Evolutionary conservation across 129 eudicot species (phyloP).

Genomic region (Lonicera japonica): DNA sequence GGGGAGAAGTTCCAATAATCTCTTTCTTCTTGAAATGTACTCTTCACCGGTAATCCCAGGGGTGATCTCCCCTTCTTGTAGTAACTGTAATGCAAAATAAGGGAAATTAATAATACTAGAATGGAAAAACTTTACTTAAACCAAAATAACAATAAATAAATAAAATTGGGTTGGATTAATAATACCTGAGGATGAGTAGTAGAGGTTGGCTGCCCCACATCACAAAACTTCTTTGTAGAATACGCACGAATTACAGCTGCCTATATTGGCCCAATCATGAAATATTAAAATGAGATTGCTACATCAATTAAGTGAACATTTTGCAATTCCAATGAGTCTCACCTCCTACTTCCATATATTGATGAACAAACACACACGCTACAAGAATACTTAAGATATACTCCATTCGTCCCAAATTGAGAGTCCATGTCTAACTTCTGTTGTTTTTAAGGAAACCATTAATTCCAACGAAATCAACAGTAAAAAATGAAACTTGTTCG

Average conservation of each 20-base stretch:
- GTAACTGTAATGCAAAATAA: conserved; percentile 38
- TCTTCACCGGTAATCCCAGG: conserved; percentile 81
- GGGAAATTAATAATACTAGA: not conserved
- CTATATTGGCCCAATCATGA: conserved; percentile 1
- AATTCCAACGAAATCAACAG: not conserved
- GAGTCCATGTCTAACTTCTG: not conserved
- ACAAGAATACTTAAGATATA: not conserved
- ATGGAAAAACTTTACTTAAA: not conserved
- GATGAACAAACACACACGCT: too few relatives aligned
- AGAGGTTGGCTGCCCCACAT: conserved; percentile 86
- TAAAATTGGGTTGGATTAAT: not conserved
- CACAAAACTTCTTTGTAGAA: conserved; percentile 34
- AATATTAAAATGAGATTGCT: not conserved
- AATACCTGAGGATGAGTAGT: conserved; percentile 74
- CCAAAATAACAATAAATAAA: conserved; percentile 1
- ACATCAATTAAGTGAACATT: not conserved
- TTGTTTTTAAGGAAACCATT: too few relatives aligned
- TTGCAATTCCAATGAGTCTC: too few relatives aligned
- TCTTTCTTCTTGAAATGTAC: conserved; percentile 64
- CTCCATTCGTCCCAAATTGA: not conserved
- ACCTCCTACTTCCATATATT: too few relatives aligned
- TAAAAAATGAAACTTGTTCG: too few relatives aligned
- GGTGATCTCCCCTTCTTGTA: conserved; percentile 88
- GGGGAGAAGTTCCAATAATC: conserved; percentile 76
- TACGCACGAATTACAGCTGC: conserved; percentile 24